phyloP scores from a whole-genome alignment of 192 early-diverging fungal species.

The Haplosporangium gracile region DNA sequence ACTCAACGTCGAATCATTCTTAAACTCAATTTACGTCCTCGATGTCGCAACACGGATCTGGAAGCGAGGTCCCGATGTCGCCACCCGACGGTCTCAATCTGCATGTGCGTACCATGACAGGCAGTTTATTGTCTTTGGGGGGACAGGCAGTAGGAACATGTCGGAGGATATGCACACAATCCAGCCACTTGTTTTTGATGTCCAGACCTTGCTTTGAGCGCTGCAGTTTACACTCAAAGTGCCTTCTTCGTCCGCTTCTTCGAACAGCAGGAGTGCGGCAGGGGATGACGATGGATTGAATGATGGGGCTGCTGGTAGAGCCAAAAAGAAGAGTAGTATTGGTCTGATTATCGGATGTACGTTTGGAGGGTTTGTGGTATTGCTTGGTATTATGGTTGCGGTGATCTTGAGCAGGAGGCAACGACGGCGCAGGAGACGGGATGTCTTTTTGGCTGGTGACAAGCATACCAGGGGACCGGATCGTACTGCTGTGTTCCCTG shows the following conservation, averaged over 20 bases:
- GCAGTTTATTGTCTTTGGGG: constrained; percentile 43
- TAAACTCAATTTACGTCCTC: constrained; percentile 26
- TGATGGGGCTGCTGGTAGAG: neutral
- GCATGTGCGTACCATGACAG: constrained; percentile 19
- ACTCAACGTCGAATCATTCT: neutral
- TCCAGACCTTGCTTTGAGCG: constrained; percentile 2
- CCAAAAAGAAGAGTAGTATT: neutral
- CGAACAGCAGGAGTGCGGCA: neutral
- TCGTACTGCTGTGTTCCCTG: neutral
- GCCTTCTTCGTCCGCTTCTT: neutral
- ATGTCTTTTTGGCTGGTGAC: neutral
- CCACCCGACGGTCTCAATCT: constrained; percentile 10
- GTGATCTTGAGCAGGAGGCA: neutral
- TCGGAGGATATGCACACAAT: constrained; percentile 10
- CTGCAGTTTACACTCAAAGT: neutral
- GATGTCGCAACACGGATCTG: constrained; percentile 19
- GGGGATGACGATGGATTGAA: neutral
- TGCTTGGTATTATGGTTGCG: neutral
- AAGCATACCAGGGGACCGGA: neutral
- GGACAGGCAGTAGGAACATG: constrained; percentile 19
- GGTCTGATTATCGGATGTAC: neutral
- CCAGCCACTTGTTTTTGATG: constrained; percentile 10
- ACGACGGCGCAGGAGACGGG: neutral
- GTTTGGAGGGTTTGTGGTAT: neutral
- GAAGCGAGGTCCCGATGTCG: neutral